These are phyloP conservation scores for Fusarium falciforme DNA, from an alignment of 2,329 filamentous ascomycete species.

Conservation along the genomic window DNA sequence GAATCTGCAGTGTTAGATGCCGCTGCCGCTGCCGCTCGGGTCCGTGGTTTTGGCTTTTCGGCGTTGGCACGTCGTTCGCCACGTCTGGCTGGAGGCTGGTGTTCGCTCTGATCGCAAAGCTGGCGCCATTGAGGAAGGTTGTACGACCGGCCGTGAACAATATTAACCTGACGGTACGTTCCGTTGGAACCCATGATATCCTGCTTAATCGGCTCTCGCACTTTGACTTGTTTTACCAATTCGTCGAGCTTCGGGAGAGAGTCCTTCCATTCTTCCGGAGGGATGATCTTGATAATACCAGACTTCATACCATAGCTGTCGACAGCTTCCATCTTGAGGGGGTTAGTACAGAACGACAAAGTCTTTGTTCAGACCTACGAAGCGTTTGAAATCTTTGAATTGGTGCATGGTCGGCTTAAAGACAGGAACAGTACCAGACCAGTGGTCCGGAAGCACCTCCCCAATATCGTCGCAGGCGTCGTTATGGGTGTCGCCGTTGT, in stretches of 20 bases:
- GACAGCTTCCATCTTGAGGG: slow-evolving; percentile 78
- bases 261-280: slow-evolving; percentile 92
- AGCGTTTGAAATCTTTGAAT: slow-evolving; percentile 92
- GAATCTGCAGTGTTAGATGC: slow-evolving; percentile 47
- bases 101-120: slow-evolving; percentile 92
- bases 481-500: slow-evolving; percentile 37
- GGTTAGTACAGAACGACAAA: slow-evolving; percentile 40
- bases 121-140: slow-evolving; percentile 97
- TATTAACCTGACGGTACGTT: slow-evolving; percentile 96
- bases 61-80: slow-evolving; percentile 80
- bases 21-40: slow-evolving; percentile 45
- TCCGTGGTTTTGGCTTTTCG: slow-evolving; percentile 61
- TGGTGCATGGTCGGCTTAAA: slow-evolving; percentile 97
- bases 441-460: slow-evolving; percentile 86
- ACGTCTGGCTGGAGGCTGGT: slow-evolving; percentile 91
- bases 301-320: slow-evolving; percentile 97
- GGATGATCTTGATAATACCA: slow-evolving; percentile 95
- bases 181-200: slow-evolving; percentile 97
- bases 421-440: slow-evolving; percentile 90
- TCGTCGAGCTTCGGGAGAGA: slow-evolving; percentile 83
- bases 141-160: slow-evolving; percentile 95
- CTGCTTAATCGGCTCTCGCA: slow-evolving; percentile 97
- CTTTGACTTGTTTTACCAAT: slow-evolving; percentile 88
- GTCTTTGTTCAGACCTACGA: slow-evolving; percentile 64
- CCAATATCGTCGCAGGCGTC: slow-evolving; percentile 73